phyloP scores from a whole-genome alignment of 768 basidiomycete genomes.

The Leccinum sublutescens region DNA sequence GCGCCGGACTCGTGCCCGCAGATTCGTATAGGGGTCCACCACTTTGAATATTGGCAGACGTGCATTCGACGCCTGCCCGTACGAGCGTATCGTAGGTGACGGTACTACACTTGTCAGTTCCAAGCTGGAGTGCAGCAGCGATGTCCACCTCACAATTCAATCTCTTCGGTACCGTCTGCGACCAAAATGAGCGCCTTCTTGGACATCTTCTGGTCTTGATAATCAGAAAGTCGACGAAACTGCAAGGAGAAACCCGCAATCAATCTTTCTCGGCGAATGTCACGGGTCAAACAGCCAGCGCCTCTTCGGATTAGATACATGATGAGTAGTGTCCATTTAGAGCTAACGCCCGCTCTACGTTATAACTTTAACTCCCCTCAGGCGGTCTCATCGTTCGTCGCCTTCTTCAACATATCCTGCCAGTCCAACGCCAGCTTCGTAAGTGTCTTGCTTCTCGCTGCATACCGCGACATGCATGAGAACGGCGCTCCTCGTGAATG shows the following conservation, averaged over 20 bases:
- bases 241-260: neutral
- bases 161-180: constrained; percentile 84
- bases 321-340: neutral
- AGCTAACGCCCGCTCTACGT: neutral
- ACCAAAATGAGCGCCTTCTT: constrained; percentile 64
- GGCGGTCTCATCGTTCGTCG: constrained; percentile 47
- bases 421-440: constrained; percentile 75
- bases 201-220: constrained; percentile 17
- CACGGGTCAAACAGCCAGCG: neutral
- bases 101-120: constrained; percentile 45
- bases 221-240: constrained; percentile 1
- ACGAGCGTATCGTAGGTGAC: constrained; percentile 82
- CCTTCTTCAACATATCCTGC: constrained; percentile 76
- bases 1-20: constrained; percentile 38
- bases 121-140: neutral
- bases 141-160: constrained; percentile 59
- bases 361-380: constrained; percentile 3
- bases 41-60: constrained; percentile 63
- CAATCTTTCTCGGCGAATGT: neutral
- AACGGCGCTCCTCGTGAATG: neutral
- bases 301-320: constrained; percentile 2
- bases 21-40: constrained; percentile 25
- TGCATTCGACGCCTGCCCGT: constrained; percentile 64
- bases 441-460: constrained; percentile 74
- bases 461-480: constrained; percentile 9